Percentiles rank a stretch among this genome's conserved stretches.
phyloP scores from a whole-genome alignment of 78 protist genomes.

The Dictyostelium capitatum region DNA sequence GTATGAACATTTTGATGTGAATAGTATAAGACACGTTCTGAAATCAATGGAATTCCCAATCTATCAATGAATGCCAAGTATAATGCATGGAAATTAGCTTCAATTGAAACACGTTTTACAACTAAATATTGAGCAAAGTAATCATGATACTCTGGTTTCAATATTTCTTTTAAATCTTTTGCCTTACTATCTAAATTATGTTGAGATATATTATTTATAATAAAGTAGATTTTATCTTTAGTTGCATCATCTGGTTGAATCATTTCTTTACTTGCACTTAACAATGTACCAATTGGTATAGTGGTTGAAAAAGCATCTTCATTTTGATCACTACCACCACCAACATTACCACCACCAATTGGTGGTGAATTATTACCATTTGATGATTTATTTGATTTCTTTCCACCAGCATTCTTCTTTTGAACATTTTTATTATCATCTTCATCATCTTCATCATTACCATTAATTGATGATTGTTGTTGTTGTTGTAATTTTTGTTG shows the following conservation, averaged over 20 bases:
- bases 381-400: not conserved
- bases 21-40: not conserved
- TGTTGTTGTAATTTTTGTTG: not conserved
- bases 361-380: not conserved
- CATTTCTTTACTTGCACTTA: slow-evolving; percentile 33
- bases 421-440: too few relatives aligned
- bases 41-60: slow-evolving; percentile 56
- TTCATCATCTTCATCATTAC: not conserved
- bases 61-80: slow-evolving; percentile 86
- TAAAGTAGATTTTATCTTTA: slow-evolving; percentile 93
- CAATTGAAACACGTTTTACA: slow-evolving; percentile 92
- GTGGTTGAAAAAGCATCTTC: slow-evolving; percentile 21
- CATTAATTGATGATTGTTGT: not conserved
- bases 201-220: slow-evolving; percentile 94
- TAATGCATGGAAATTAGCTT: slow-evolving; percentile 95
- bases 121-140: slow-evolving; percentile 95
- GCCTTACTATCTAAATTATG: slow-evolving; percentile 84
- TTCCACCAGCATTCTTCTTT: not conserved
- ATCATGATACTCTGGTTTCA: slow-evolving; percentile 48
- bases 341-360: not conserved
- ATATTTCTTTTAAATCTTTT: slow-evolving; percentile 74
- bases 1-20: slow-evolving; percentile 64
- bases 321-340: not conserved
- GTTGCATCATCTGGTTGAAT: slow-evolving; percentile 72
- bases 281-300: slow-evolving; percentile 54